Base-by-base conservation (phyloP, 305 asterid species). In the Coffea humblotiana region DNA sequence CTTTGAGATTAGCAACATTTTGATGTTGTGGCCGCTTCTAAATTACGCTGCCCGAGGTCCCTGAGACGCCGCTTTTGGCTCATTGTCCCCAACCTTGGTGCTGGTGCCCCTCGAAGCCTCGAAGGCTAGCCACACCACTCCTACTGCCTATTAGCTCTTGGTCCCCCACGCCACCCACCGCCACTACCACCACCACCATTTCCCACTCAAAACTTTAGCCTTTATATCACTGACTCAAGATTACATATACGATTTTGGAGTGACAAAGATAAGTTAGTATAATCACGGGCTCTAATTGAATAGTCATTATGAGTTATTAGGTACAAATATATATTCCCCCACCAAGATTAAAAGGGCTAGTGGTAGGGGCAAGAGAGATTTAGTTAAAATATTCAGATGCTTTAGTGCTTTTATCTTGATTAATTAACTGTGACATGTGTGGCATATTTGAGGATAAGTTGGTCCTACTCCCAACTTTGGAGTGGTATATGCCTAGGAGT, bases 261-360 rank as follows among this genome's bases (percentile, higher is more conserved):
- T 47, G 71, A 82, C 25, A 37, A 81, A 82, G 89, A 88, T 86
- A 90, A 83, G 71, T 84, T 82, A 83, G 79, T 80, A 83, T 88
- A 86, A 86, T 86, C 71, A 82, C 63, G 40, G 83, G 81, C 61
- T 64, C 77, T 81, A 84, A 84, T 82, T 79, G 85, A 83, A 40
- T 77, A 51, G 71, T 40, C 40, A 40, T 27, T 13, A 27, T 63
- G 52, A 47, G 32, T 47, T 18, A 76, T 52, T 77, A 78, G 77
- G 70, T 78, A 76, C 76, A 79, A 64, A 64, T 72, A 27, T 6
- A 73, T 76, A 85, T 75, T 81, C 84, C 76, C 77, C 89, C 86
- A 87, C 89, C 85, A 77, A 56, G 82, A 35, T 8, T 76, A 5
- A 79, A 6, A 73, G 91, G 81, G 86, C 85, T 71, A 51, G 27